Evolutionary conservation across 345 rosid species (phyloP), one percentile per base, ranked within the genome.

Genomic region (Raphanus raphanistrum): DNA sequence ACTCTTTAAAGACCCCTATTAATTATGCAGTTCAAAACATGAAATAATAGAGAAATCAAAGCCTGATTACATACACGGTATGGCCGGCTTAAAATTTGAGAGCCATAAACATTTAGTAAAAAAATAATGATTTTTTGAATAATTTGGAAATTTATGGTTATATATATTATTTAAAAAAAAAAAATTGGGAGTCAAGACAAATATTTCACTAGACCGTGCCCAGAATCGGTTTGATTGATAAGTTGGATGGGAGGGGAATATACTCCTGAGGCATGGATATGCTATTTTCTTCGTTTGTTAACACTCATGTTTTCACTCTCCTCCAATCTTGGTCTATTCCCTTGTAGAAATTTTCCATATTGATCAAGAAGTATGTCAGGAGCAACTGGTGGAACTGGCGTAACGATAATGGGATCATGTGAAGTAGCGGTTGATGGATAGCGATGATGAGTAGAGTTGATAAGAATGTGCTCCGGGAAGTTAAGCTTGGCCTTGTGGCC

Each of bases 401-500:
- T 65, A 16, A 29, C 41, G 6, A 11, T 32, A 58, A 7, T 32
- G 33, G 25, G 6, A 43, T 26, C 73, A 32, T 25, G 61, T 6
- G 73, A 43, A 35, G 76, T 72, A 58, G 36, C 1, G 4, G 74
- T 27, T 68, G 70, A 60, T 61, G 78, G 28, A 73, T 61, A 9
- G 41, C 9, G 52, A 17, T 25, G 81, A 43, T 25, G 81, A 43
- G 41, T 61, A 73, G 82, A 35, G 33, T 35, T 61, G 33, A 4
- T 10, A 72, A 48, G 68, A 79, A 64, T 78, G 6, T 60, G 74
- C 68, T 79, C 79, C 0, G 83, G 80, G 83, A 80, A 80, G 68
- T 80, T 80, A 66, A 74, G 76, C 65, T 80, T 80, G 6, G 83
- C 79, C 63, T 80, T 80, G 31, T 80, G 72, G 45, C 83, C 79